Percentiles rank a stretch among this genome's conserved stretches.
phyloP scores from a whole-genome alignment of 768 basidiomycete species.

The Lentinula boryana region DNA sequence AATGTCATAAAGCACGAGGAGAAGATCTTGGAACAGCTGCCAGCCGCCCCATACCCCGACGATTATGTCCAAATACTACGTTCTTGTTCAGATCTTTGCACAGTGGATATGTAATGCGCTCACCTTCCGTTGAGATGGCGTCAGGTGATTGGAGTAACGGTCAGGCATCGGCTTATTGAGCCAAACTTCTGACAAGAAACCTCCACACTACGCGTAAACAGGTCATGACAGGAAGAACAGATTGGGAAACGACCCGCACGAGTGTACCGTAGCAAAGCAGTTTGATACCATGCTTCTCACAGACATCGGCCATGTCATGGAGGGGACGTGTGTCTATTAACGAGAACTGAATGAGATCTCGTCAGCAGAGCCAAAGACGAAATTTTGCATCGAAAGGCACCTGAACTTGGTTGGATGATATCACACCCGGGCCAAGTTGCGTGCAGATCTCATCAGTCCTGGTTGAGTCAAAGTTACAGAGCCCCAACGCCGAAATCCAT shows the following conservation, averaged over 20 bases:
- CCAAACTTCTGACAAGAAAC: conserved; percentile 77
- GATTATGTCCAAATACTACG: conserved; percentile 83
- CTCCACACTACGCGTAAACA: conserved; percentile 56
- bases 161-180: conserved; percentile 63
- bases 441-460: conserved; percentile 78
- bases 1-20: conserved; percentile 52
- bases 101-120: conserved; percentile 11
- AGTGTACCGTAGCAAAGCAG: conserved; percentile 79
- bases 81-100: not conserved
- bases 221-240: conserved; percentile 4
- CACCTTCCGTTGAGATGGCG: conserved; percentile 82
- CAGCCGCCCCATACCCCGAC: conserved; percentile 74
- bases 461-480: conserved; percentile 78
- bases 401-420: conserved; percentile 83
- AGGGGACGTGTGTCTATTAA: conserved; percentile 74
- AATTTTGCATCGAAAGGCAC: conserved; percentile 27
- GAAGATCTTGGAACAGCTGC: conserved; percentile 65
- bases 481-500: conserved; percentile 58
- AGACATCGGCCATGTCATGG: conserved; percentile 73
- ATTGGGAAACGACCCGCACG: conserved; percentile 33
- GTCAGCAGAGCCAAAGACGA: not conserved
- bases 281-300: conserved; percentile 65
- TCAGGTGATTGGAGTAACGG: conserved; percentile 58
- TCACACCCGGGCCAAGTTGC: conserved; percentile 58
- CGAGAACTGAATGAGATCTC: conserved; percentile 51